Percentiles rank a stretch among this genome's conserved stretches.
Conservation (phyloP, 164 flowering plant genomes). For the Piper longum region DNA sequence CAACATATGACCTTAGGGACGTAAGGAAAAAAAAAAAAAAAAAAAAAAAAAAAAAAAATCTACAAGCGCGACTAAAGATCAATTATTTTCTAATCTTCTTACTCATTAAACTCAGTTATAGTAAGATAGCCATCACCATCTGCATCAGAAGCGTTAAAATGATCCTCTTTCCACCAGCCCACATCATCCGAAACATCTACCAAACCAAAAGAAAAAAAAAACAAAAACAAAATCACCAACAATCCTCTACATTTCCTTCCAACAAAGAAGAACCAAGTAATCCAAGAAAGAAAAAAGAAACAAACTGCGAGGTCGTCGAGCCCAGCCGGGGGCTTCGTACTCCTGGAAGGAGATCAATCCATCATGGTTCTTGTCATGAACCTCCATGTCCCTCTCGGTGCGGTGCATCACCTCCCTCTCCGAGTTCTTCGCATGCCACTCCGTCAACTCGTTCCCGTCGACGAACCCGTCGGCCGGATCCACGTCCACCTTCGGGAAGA, state of each 20-base stretch:
- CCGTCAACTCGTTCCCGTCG: constrained; percentile 47
- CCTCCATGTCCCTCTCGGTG: constrained; percentile 76
- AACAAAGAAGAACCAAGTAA: background rate
- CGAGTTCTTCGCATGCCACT: constrained; percentile 56
- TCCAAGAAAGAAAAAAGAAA: background rate
- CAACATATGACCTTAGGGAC: constrained; percentile 3
- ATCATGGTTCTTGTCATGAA: constrained; percentile 81
- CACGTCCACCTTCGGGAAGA: constrained; percentile 80
- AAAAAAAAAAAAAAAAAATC: background rate
- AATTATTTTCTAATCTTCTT: constrained; percentile 3
- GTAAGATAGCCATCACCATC: constrained; percentile 85
- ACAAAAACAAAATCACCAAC: too few species aligned
- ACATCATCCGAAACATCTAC: constrained; percentile 62
- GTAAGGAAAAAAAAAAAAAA: background rate
- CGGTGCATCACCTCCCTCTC: constrained; percentile 67
- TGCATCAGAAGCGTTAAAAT: constrained; percentile 88
- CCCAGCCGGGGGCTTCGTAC: constrained; percentile 89
- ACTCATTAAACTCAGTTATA: constrained; percentile 89
- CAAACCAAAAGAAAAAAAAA: background rate
- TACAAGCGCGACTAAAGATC: background rate
- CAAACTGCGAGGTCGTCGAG: constrained; percentile 4
- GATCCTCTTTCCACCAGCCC: constrained; percentile 99
- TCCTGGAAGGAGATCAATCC: constrained; percentile 67
- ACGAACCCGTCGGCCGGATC: constrained; percentile 69
- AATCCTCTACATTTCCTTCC: too few species aligned